Evolutionary conservation across 1,284 basidiomycete species (phyloP).

Genomic region (Cutaneotrichosporon cyanovorans): DNA sequence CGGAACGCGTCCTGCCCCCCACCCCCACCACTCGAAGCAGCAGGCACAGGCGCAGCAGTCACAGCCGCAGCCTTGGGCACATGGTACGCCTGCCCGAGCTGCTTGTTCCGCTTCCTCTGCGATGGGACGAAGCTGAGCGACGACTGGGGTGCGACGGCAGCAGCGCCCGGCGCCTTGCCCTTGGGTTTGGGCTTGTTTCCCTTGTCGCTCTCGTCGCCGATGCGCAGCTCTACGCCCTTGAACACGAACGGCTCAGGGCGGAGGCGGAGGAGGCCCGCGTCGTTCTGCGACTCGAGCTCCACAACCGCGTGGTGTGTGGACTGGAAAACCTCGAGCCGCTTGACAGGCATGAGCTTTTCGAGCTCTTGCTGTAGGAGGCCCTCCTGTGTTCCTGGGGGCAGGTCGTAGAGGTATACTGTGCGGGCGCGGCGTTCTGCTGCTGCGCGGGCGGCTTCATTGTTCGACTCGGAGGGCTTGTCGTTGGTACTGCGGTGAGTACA

Average conservation of each 20-base stretch:
- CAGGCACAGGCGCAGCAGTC: constrained; percentile 7
- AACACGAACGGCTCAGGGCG: constrained; percentile 61
- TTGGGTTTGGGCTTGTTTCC: background rate
- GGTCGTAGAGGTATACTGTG: constrained; percentile 61
- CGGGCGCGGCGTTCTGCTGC: constrained; percentile 53
- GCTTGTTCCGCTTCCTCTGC: constrained; percentile 23
- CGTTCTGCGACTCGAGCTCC: constrained; percentile 66
- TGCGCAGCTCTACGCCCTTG: constrained; percentile 45
- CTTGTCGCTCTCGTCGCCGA: constrained; percentile 11
- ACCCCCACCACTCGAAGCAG: background rate
- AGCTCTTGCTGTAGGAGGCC: constrained; percentile 78
- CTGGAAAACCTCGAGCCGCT: constrained; percentile 65
- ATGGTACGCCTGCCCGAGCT: constrained; percentile 27
- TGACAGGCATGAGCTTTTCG: constrained; percentile 66
- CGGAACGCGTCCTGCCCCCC: constrained; percentile 37
- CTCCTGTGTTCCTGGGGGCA: constrained; percentile 71
- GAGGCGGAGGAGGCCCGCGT: constrained; percentile 68
- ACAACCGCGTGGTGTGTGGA: constrained; percentile 63
- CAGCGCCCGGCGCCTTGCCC: background rate
- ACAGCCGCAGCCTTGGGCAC: constrained; percentile 20
- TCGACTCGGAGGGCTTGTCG: background rate
- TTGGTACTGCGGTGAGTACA: background rate
- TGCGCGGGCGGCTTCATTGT: constrained; percentile 5
- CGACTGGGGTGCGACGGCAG: constrained; percentile 1
- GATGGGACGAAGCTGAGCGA: constrained; percentile 28